These are phyloP conservation scores for Camellia japonica DNA, from an alignment of 148 eudicot species.

Conservation along the genomic window DNA sequence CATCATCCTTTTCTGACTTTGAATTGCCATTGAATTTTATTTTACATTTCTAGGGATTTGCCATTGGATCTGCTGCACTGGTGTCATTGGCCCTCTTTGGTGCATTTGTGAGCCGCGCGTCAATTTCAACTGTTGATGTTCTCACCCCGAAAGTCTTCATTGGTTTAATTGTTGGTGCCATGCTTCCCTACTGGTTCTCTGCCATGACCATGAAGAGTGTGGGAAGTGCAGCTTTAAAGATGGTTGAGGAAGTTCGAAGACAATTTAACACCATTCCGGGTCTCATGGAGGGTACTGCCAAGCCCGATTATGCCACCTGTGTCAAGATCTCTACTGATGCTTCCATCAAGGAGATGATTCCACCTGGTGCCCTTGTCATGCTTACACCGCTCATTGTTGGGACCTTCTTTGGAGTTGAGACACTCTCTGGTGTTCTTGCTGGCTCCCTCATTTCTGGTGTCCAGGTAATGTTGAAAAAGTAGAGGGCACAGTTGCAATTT, in stretches of 20 bases:
- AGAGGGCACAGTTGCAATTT: background rate
- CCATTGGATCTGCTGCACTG: constrained; percentile 51
- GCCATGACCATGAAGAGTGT: constrained; percentile 58
- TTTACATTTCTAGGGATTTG: constrained; percentile 34
- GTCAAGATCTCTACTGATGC: constrained; percentile 51
- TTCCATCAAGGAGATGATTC: constrained; percentile 48
- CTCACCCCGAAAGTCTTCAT: constrained; percentile 49
- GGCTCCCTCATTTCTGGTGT: constrained; percentile 51
- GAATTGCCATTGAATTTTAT: background rate
- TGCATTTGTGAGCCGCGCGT: constrained; percentile 50
- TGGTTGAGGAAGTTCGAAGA: constrained; percentile 48
- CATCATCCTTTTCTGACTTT: background rate
- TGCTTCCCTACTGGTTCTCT: constrained; percentile 52
- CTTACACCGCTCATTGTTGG: constrained; percentile 48
- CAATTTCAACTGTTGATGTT: constrained; percentile 38
- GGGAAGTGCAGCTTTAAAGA: constrained; percentile 45
- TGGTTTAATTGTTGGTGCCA: constrained; percentile 45
- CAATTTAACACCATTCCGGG: constrained; percentile 48
- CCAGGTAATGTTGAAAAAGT: constrained; percentile 25
- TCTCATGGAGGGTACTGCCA: constrained; percentile 36
- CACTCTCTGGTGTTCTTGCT: constrained; percentile 50
- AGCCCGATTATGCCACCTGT: constrained; percentile 47
- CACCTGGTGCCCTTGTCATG: constrained; percentile 52
- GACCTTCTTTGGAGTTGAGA: constrained; percentile 42
- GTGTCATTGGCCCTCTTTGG: constrained; percentile 52